Evolutionary conservation across 768 basidiomycete species (phyloP).

Genomic region (Podaxis rugospora): DNA sequence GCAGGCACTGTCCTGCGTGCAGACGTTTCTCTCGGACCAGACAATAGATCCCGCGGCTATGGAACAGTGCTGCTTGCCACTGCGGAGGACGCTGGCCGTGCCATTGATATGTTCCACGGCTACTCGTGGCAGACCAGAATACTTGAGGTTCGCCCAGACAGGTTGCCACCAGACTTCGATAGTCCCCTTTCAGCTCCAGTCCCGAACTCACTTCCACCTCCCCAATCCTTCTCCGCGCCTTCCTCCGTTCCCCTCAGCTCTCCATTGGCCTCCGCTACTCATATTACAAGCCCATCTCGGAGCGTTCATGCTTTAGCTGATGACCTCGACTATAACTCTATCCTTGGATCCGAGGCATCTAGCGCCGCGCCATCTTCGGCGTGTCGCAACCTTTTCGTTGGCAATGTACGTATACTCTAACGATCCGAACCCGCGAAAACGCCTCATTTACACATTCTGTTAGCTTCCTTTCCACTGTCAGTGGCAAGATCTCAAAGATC

Average conservation of each 20-base stretch:
- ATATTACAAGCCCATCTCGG: slow-evolving; percentile 11
- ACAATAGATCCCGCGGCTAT: slow-evolving; percentile 89
- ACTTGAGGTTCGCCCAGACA: slow-evolving; percentile 88
- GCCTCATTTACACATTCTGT: slow-evolving; percentile 43
- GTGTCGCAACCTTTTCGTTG: slow-evolving; percentile 72
- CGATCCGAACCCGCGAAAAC: neutral
- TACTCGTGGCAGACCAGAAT: slow-evolving; percentile 95
- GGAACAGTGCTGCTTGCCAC: slow-evolving; percentile 93
- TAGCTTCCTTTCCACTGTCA: slow-evolving; percentile 91
- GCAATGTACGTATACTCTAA: slow-evolving; percentile 59
- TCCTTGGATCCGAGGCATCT: slow-evolving; percentile 15
- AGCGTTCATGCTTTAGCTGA: slow-evolving; percentile 12
- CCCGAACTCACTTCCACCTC: slow-evolving; percentile 15
- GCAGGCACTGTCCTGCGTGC: slow-evolving; percentile 87
- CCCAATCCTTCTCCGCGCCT: slow-evolving; percentile 6
- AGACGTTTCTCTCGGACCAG: slow-evolving; percentile 74
- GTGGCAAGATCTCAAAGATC: slow-evolving; percentile 98
- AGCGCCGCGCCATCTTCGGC: slow-evolving; percentile 17
- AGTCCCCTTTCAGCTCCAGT: slow-evolving; percentile 19
- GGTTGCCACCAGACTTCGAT: slow-evolving; percentile 65
- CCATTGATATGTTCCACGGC: slow-evolving; percentile 95
- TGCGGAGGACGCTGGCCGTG: slow-evolving; percentile 91
- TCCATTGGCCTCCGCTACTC: slow-evolving; percentile 8
- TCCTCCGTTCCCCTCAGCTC: slow-evolving; percentile 10
- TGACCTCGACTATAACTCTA: slow-evolving; percentile 22